Percentiles rank a stretch among this genome's conserved stretches.
phyloP scores from a whole-genome alignment of 192 early-diverging fungal species.

The Coemansia sp. region DNA sequence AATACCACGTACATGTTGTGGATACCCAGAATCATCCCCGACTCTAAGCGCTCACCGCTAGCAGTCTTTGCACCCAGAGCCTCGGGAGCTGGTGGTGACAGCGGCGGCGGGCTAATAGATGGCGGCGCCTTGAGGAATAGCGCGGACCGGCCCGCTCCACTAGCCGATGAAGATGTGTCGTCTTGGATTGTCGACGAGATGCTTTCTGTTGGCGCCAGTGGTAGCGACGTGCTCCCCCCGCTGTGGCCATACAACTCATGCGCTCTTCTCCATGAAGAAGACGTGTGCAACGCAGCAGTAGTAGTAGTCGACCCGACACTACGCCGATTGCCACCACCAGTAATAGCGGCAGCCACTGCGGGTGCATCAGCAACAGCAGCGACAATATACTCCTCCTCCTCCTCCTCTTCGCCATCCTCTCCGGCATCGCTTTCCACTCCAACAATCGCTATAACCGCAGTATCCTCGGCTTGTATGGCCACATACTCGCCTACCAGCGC shows the following conservation, averaged over 20 bases:
- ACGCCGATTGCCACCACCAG: neutral
- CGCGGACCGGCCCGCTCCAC: neutral
- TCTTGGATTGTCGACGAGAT: constrained; percentile 38
- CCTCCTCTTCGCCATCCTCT: constrained; percentile 10
- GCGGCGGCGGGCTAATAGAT: too few species aligned
- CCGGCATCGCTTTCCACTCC: neutral
- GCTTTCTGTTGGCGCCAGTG: constrained; percentile 20
- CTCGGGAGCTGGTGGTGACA: neutral
- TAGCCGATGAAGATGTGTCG: constrained; percentile 6
- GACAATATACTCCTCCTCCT: constrained; percentile 35
- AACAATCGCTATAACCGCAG: neutral
- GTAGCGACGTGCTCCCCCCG: too few species aligned
- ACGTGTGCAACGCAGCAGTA: too few species aligned
- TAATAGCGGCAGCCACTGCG: neutral
- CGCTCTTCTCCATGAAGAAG: constrained; percentile 14
- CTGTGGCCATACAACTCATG: constrained; percentile 7
- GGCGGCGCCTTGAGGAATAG: constrained; percentile 9
- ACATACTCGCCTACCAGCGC: constrained; percentile 77
- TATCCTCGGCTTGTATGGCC: constrained; percentile 22
- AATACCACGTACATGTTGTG: constrained; percentile 98
- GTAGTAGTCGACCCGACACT: neutral
- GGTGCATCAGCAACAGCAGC: constrained; percentile 13
- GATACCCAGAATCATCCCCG: constrained; percentile 85
- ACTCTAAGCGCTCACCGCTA: constrained; percentile 24
- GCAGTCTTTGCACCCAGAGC: neutral